phyloP scores from a whole-genome alignment of 2,329 filamentous ascomycete species.

The Colletotrichum acutatum region DNA sequence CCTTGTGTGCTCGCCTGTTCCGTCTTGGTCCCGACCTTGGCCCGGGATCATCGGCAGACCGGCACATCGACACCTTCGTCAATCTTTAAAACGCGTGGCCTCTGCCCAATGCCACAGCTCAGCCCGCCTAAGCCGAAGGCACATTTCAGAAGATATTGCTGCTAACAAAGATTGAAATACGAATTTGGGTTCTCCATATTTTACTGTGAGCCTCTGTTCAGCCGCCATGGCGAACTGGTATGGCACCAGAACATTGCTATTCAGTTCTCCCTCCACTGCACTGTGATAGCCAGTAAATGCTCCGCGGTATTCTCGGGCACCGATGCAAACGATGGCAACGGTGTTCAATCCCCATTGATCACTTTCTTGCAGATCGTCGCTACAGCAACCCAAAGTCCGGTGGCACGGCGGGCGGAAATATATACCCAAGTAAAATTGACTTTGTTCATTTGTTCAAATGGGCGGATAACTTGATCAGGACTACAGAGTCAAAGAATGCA shows the following conservation, averaged over 20 bases:
- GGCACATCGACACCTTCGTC: not conserved
- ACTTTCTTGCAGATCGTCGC: not conserved
- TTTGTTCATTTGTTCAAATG: not conserved
- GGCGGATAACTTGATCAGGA: not conserved
- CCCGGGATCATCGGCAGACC: not conserved
- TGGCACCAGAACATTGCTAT: not conserved
- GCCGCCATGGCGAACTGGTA: not conserved
- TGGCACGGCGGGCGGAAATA: no score
- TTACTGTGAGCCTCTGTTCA: not conserved
- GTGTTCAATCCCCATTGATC: not conserved
- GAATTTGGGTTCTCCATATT: not conserved
- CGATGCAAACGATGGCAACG: not conserved
- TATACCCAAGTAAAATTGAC: not conserved
- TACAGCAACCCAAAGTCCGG: not conserved
- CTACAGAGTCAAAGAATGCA: not conserved
- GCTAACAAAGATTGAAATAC: not conserved
- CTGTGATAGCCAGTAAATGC: not conserved
- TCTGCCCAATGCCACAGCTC: not conserved
- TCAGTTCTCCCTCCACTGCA: not conserved
- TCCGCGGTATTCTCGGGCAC: slow-evolving; percentile 3
- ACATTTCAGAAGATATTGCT: not conserved
- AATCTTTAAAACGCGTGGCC: not conserved
- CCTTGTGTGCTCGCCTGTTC: not conserved
- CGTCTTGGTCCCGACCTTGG: not conserved
- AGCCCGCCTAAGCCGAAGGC: not conserved